Evolutionary conservation across 257 asterid species (phyloP).

Genomic region (Nicotiana noctiflora): DNA sequence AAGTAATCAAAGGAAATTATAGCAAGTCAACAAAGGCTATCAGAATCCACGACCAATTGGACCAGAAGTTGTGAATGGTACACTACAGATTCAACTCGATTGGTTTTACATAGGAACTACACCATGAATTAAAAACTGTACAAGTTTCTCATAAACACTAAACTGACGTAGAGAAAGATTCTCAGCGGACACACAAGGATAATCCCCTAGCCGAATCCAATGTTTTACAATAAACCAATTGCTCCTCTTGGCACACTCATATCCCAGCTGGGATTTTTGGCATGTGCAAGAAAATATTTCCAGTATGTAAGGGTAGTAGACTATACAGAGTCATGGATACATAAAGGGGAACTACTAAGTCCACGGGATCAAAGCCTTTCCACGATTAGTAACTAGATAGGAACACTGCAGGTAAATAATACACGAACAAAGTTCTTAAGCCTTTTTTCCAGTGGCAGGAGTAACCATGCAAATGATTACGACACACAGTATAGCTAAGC

Average conservation of each 20-base stretch:
- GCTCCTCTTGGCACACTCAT: background rate
- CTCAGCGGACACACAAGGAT: background rate
- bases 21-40: background rate
- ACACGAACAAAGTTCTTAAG: background rate
- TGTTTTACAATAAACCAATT: background rate
- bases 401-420: too few relatives aligned
- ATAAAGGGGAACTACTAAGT: too few relatives aligned
- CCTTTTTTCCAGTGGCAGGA: background rate
- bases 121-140: background rate
- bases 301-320: background rate
- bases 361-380: too few relatives aligned
- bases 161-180: background rate
- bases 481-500: background rate
- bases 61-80: background rate
- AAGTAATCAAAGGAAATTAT: background rate
- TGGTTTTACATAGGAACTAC: background rate
- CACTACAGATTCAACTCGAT: background rate
- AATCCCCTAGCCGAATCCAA: background rate
- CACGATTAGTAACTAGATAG: too few relatives aligned
- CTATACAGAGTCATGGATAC: too few relatives aligned
- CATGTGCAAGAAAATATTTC: background rate
- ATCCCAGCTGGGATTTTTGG: background rate
- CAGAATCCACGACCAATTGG: background rate
- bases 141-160: background rate
- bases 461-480: background rate